phyloP scores from a whole-genome alignment of 306 rosid species.

The Cicer arietinum region DNA sequence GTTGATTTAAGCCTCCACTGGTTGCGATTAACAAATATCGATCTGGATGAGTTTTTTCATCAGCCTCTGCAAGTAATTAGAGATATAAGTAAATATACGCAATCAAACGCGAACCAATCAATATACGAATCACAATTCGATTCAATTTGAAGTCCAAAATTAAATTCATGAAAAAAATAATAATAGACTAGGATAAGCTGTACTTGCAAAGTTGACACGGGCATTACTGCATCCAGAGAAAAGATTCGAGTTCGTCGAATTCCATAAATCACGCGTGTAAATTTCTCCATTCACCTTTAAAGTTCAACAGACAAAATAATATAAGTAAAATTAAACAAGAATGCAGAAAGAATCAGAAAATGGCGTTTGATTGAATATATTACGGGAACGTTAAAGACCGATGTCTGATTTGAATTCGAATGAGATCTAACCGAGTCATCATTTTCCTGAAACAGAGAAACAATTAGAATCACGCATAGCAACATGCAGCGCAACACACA shows the following conservation, averaged over 20 bases:
- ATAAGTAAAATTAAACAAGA: background rate
- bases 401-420: conserved; percentile 34
- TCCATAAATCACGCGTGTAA: conserved; percentile 70
- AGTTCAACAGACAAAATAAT: background rate
- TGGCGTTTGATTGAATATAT: conserved; percentile 1
- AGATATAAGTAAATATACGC: background rate
- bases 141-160: conserved; percentile 12
- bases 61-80: conserved; percentile 58
- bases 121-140: background rate
- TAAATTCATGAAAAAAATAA: background rate
- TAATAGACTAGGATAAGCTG: conserved; percentile 15
- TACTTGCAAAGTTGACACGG: conserved; percentile 62
- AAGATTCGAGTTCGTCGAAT: conserved; percentile 49
- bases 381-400: conserved; percentile 53
- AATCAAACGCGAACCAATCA: conserved; percentile 8
- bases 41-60: conserved; percentile 66
- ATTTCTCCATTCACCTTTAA: conserved; percentile 57
- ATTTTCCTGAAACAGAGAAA: conserved; percentile 38
- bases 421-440: conserved; percentile 32
- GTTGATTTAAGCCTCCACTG: conserved; percentile 95
- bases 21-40: conserved; percentile 77
- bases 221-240: conserved; percentile 73
- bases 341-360: conserved; percentile 18
- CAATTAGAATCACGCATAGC: background rate
- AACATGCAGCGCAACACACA: background rate